phyloP scores from a whole-genome alignment of 2,329 filamentous ascomycete species.

The Venturia aucupariae region DNA sequence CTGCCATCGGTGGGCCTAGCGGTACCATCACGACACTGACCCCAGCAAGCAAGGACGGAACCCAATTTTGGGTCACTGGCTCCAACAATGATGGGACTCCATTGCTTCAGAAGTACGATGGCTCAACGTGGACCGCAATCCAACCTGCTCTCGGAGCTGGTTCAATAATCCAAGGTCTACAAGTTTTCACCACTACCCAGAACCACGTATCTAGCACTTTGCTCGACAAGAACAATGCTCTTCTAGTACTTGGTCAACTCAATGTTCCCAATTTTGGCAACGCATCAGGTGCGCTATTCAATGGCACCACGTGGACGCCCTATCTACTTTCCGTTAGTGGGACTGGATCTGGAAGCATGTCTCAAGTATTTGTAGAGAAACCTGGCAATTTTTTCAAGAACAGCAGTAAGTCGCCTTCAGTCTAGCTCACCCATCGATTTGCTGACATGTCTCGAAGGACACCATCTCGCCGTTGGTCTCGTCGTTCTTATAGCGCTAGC shows the following conservation, averaged over 20 bases:
- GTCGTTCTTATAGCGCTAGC: slow-evolving; percentile 74
- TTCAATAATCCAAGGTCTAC: slow-evolving; percentile 67
- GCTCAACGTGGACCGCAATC: slow-evolving; percentile 59
- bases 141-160: slow-evolving; percentile 51
- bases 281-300: slow-evolving; percentile 78
- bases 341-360: slow-evolving; percentile 63
- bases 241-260: slow-evolving; percentile 80
- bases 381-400: slow-evolving; percentile 61
- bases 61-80: slow-evolving; percentile 76
- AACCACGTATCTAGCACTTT: slow-evolving; percentile 57
- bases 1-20: slow-evolving; percentile 57
- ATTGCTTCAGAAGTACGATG: slow-evolving; percentile 78
- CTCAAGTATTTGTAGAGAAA: slow-evolving; percentile 74
- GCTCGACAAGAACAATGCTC: slow-evolving; percentile 56
- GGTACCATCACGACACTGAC: slow-evolving; percentile 72
- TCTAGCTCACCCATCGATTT: slow-evolving; percentile 19
- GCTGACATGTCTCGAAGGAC: slow-evolving; percentile 23
- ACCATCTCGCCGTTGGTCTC: slow-evolving; percentile 61
- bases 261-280: slow-evolving; percentile 66
- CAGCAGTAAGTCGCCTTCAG: slow-evolving; percentile 43
- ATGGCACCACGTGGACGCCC: slow-evolving; percentile 68
- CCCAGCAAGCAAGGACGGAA: slow-evolving; percentile 60
- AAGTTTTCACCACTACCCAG: slow-evolving; percentile 64
- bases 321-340: slow-evolving; percentile 69
- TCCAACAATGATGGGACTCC: slow-evolving; percentile 56